Base-by-base conservation (phyloP, 768 basidiomycete genomes). In the Fibroporia radiculosa region DNA sequence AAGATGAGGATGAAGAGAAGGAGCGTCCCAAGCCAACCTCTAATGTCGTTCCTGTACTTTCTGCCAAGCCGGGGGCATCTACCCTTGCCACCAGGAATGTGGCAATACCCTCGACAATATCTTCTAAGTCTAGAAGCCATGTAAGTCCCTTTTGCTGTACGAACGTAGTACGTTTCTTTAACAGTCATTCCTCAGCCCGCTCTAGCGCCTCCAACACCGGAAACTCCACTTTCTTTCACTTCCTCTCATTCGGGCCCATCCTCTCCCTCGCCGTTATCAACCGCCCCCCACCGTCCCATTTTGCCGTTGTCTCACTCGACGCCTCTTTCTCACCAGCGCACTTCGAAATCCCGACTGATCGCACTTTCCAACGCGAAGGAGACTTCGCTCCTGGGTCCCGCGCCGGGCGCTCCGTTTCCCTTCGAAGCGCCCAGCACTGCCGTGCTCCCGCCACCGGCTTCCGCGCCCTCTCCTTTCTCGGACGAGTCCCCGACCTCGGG, bases 1-100 rank as follows among this genome's bases (percentile, higher is more conserved):
- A 88, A 48, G 84, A 85, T 24, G 85, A 88, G 57, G 86, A 87
- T 46, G 83, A 86, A 49, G 83, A 85, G 50, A 66, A 73, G 36
- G 81, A 84, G 56, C 48, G 16, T 32, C 3, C 42, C 7, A 20
- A 43, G 28, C 20, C 28, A 18, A 18, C 28, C n/a, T 27, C 40
- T 23, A 29, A 19, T 27, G 20, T 33, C 42, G 19, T 33, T 6
- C 23, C 29, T 8, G 7, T 33, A 25, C 31, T 27, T 6, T 19
- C 36, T 4, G 13, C 36, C 25, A 48, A 47, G 12, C 40, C 42
- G 2, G 41, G 43, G 18, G 24, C 44, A n/a, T n/a, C n/a, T n/a
- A n/a, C n/a, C n/a, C n/a, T n/a, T n/a, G n/a, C n/a, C n/a, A n/a
- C n/a, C n/a, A n/a, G n/a, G n/a, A n/a, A n/a, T n/a, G n/a, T n/a